Base-by-base conservation (phyloP, 2,329 filamentous ascomycete species). In the Bipolaris bicolor region DNA sequence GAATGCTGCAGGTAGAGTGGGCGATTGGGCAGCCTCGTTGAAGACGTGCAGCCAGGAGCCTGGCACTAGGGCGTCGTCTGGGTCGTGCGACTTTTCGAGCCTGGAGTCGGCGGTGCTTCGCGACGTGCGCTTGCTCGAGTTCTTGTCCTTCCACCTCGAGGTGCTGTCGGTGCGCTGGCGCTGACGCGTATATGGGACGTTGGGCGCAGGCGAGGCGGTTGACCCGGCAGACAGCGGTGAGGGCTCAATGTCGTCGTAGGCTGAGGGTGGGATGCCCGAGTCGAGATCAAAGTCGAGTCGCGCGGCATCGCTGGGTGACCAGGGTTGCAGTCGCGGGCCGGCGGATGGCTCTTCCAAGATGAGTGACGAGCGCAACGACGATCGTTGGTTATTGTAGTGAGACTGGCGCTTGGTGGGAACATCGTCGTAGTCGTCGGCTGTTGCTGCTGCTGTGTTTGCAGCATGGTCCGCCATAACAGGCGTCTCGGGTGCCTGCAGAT, bases 341-440 rank as follows among this genome's bases (percentile, higher is more conserved):
- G 59, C 54, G 2, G 67, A 67, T 5, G 37, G 52, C 15, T 54
- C 56, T 20, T 55, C 56, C 13, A 59, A 67, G 20, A 49, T 39
- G 7, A 52, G 44, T 6, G 50, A 60, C 49, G 66, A 69, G 44
- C 58, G 70, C 45, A 66, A 52, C 3, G 71, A 74, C 3, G 74
- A 75, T 60, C 72, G 72, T 61, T 76, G 73, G 50, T 73, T 68
- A 62, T 70, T 71, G 64, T 69, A 76, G 57, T 75, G 69, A 40
- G 58, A 64, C 7, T 70, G 64, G 62, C 72, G 70, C 54, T 58
- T 64, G 13, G 64, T 63, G 5, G 44, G 45, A 7, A 62, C 54
- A 20, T 66, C 65, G 33, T 73, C 68, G 43, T 37, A 44, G 20
- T n/a, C 10, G 26, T 6, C 16, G 13, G 16, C 9, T 2, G 20